Evolutionary conservation across 805 yeast species (phyloP), one percentile per base, ranked within the genome.

Genomic region (Candida boidinii): DNA sequence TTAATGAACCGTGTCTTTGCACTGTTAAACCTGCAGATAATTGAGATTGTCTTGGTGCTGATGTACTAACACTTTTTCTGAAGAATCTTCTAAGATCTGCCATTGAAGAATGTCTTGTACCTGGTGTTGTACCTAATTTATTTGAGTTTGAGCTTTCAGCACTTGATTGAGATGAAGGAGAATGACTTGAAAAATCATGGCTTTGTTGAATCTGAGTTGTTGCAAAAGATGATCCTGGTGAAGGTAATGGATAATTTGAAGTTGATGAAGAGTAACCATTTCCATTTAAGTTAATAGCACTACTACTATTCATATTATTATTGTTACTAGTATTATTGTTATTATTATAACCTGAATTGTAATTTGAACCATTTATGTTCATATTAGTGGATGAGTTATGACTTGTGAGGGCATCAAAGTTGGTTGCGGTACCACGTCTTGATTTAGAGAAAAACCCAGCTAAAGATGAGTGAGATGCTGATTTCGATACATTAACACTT

Each of bases 41-140:
- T 28, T 54, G 52, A 13, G 37, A 39, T 12, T 44, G 32, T 4
- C 39, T 19, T 10, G 49, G 45, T 3, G 40, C 30, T 20, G 34
- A 34, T 8, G 42, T n/a, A 2, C 50, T 43, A n/a, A 39, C 42
- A 7, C 63, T 49, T 35, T 70, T 67, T 39, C 74, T 79, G 62
- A 82, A 82, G 47, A 82, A 81, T 30, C 86, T 62, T 48, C 81
- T 76, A 46, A 82, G 55, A 51, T 81, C 83, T 13, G 82, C 87
- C 79, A 82, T 80, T 7, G 88, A 80, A 28, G 82, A 76, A 53
- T 81, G 88, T 39, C 81, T 68, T 3, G 81, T 60, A 31, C 59
- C 62, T 9, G 69, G 57, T 2, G 68, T 38, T 9, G 41, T 41
- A 9, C 44, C 25, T 4, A 32, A 14, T 15, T 24, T 24, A 7